Base-by-base conservation (phyloP, 1,139 yeast genomes). In the Zhuliangozyma blackwelliae region DNA sequence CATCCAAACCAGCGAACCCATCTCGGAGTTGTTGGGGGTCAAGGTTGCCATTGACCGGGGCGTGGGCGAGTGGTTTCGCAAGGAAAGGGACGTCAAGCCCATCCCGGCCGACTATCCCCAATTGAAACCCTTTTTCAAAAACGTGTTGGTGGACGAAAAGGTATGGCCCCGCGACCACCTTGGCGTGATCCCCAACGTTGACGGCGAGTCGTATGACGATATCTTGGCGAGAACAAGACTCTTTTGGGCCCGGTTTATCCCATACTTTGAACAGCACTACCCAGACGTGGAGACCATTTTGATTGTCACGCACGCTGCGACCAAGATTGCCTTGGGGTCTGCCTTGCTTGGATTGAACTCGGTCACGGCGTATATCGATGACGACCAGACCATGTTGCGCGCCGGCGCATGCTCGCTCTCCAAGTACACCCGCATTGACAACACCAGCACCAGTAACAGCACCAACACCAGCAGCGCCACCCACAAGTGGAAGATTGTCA, bases 301-400 rank as follows among this genome's bases (percentile, higher is more conserved):
- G 33, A 63, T 87, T 10, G 75, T 85, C 28, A 79, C 92, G 7
- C 96, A 87, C 56, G 96, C 95, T 2, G 95, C 96, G 6, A 75
- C 90, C 6, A 83, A 83, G 52, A 84, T 84, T 39, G 87, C 89
- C 0, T 63, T 87, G 21, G 95, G 95, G 2, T 72, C 84, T 69
- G 75, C 82, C 2, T 63, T 87, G 27, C 55, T 81, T 47, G 77
- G 76, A 2, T 68, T 69, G 38, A 47, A 57, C 2, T 59, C 65
- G 32, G 77, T 77, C 3, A 61, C 65, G 38, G 79, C 73, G 25
- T 52, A 65, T n/a, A 54, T 86, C 37, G 82, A 69, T 32, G 66
- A 67, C 6, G 45, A 59, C 3, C 48, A 51, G 26, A 61, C 60
- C 3, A 66, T 65, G 37, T 59, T 77, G 32, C 61, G 72, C 32